Percentiles rank a stretch among this genome's conserved stretches.
phyloP scores from a whole-genome alignment of 2,329 filamentous ascomycete genomes.

The Phaeosphaeria sp. region DNA sequence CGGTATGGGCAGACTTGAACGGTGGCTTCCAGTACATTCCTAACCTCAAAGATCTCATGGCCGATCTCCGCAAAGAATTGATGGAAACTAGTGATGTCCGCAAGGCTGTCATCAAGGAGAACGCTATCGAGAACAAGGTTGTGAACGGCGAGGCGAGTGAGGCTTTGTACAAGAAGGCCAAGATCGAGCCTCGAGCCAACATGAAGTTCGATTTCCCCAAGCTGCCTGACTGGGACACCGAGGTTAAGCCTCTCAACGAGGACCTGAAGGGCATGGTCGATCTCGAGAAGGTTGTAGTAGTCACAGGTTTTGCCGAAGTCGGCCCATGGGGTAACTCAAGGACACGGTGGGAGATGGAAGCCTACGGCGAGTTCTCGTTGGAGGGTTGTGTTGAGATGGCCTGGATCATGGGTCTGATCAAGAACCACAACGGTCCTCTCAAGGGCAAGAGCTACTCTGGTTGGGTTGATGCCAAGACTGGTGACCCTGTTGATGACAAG shows the following conservation, averaged over 20 bases:
- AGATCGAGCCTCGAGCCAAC: slow-evolving; percentile 91
- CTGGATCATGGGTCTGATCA: slow-evolving; percentile 99
- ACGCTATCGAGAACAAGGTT: slow-evolving; percentile 93
- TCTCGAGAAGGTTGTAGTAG: slow-evolving; percentile 95
- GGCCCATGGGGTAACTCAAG: slow-evolving; percentile 98
- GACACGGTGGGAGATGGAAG: slow-evolving; percentile 99
- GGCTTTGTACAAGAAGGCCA: slow-evolving; percentile 91
- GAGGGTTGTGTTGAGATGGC: slow-evolving; percentile 99
- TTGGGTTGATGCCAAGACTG: slow-evolving; percentile 94
- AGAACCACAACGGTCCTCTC: slow-evolving; percentile 94
- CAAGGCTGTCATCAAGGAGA: slow-evolving; percentile 93
- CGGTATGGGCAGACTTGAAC: slow-evolving; percentile 96
- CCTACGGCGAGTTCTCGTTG: slow-evolving; percentile 92
- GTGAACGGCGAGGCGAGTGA: slow-evolving; percentile 94
- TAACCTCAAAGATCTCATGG: slow-evolving; percentile 94
- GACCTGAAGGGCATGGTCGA: slow-evolving; percentile 98
- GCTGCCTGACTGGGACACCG: slow-evolving; percentile 88
- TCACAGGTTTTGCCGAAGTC: slow-evolving; percentile 94
- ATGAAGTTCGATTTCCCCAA: slow-evolving; percentile 96
- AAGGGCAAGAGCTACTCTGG: slow-evolving; percentile 97
- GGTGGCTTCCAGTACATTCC: slow-evolving; percentile 97
- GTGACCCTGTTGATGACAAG: slow-evolving; percentile 96
- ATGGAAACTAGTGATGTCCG: slow-evolving; percentile 95
- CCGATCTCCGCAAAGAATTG: slow-evolving; percentile 88
- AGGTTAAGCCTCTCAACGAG: slow-evolving; percentile 86